Base-by-base conservation (phyloP, 441 rosid species). In the Aleurites moluccanus region DNA sequence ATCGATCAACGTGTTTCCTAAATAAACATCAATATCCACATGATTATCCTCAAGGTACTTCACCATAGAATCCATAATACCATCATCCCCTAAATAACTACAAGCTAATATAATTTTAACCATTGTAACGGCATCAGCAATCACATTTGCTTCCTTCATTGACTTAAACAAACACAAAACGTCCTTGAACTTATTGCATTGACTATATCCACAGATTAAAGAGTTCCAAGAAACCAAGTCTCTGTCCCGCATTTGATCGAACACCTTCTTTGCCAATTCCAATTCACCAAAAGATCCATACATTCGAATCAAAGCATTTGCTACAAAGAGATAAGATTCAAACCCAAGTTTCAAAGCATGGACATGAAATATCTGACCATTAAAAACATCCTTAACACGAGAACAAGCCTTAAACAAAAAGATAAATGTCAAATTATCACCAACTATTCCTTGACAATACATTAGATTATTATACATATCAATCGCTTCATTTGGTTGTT, bases 181-280 rank as follows among this genome's bases (percentile, higher is more conserved):
- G 74, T 88, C 88, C 42, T 67, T 63, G 71, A 35, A 80, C 81
- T 40, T 78, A 50, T 62, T 64, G 69, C 84, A 83, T 62, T 85
- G 85, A 77, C 88, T 75, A 71, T 86, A 86, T 25, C 91, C 88
- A 77, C 88, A 88, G 68, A 89, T 87, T 84, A 91, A 82, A n/a
- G 96, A 86, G 76, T 90, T 91, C 96, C 93, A 91, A 45, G 90
- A 89, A 75, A 91, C 90, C 79, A 89, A 79, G 75, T 91, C 96
- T 77, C 86, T 84, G 0, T 83, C 78, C 7, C 4, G 42, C 89
- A 84, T 87, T 82, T 77, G 77, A 78, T 87, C 90, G 57, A 91
- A 89, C 86, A 87, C 75, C 11, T 80, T 74, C 56, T 65, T 70
- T 2, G 88, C 92, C 66, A 11, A 57, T n/a, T 16, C 75, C 67